Conservation (phyloP, 495 filamentous ascomycete species). For the Penicillium nucicola region DNA sequence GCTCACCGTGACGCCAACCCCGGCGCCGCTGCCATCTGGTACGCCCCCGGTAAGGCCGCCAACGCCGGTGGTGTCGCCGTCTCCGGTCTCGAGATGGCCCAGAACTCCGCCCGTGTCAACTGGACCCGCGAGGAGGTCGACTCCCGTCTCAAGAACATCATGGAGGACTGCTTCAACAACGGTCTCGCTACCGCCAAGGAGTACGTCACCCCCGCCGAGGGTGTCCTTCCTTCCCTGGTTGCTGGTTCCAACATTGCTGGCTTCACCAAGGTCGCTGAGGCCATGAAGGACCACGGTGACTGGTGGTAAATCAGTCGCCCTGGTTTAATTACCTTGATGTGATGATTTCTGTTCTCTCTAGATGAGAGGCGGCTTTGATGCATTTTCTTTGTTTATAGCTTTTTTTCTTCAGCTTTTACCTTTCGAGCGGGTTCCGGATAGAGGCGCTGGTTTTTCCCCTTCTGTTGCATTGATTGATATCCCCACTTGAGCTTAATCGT, state of each 20-base stretch:
- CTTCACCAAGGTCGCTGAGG: conserved; percentile 91
- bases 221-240: conserved; percentile 83
- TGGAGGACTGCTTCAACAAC: conserved; percentile 91
- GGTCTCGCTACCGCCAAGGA: conserved; percentile 85
- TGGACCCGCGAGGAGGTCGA: conserved; percentile 94
- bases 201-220: conserved; percentile 74
- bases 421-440: conserved; percentile 36
- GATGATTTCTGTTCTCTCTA: conserved; percentile 12
- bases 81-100: conserved; percentile 97
- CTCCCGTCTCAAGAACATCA: conserved; percentile 85
- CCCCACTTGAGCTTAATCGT: conserved; percentile 22
- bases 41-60: conserved; percentile 88
- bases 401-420: conserved; percentile 6
- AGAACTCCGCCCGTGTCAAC: conserved; percentile 82
- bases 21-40: conserved; percentile 77
- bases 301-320: conserved; percentile 67
- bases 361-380: conserved; percentile 14
- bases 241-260: conserved; percentile 96
- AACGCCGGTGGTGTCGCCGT: conserved; percentile 98
- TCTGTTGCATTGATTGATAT: conserved; percentile 31
- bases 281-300: conserved; percentile 96
- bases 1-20: conserved; percentile 67
- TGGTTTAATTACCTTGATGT: conserved; percentile 1
- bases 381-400: conserved; percentile 23
- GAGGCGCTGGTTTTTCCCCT: conserved; percentile 38